A percentile compares a stretch with the other conserved stretches of the same genome.
Conservation (phyloP, 768 basidiomycete genomes). For the Boletellus ananas region DNA sequence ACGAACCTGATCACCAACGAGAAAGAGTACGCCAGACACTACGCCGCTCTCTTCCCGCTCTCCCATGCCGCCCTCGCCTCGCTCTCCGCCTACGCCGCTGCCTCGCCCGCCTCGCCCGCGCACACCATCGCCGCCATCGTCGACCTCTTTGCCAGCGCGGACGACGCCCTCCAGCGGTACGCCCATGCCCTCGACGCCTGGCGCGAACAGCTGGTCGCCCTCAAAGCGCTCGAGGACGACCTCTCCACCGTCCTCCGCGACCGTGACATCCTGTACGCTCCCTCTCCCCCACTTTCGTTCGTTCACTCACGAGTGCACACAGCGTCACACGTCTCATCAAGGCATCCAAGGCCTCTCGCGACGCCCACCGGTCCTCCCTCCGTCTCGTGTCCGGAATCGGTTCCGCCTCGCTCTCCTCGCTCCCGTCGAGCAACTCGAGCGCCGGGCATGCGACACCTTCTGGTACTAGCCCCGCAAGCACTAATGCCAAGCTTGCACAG, state of each 20-base stretch:
- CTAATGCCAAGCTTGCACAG: slow-evolving; percentile 47
- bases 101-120: slow-evolving; percentile 42
- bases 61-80: slow-evolving; percentile 61
- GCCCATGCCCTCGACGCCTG: slow-evolving; percentile 59
- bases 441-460: background rate
- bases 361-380: slow-evolving; percentile 32
- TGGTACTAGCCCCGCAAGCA: slow-evolving; percentile 9
- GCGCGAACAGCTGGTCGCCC: slow-evolving; percentile 52
- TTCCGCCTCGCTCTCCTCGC: slow-evolving; percentile 44
- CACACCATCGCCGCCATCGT: slow-evolving; percentile 41
- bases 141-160: slow-evolving; percentile 55
- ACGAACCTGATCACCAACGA: slow-evolving; percentile 64
- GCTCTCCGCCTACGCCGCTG: slow-evolving; percentile 69
- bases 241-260: slow-evolving; percentile 62
- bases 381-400: slow-evolving; percentile 21
- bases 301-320: background rate
- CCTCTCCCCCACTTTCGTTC: background rate
- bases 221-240: slow-evolving; percentile 72
- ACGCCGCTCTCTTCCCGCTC: slow-evolving; percentile 52
- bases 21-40: slow-evolving; percentile 65
- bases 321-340: slow-evolving; percentile 81
- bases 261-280: slow-evolving; percentile 74
- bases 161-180: slow-evolving; percentile 66
- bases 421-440: slow-evolving; percentile 32
- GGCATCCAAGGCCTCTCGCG: slow-evolving; percentile 56